Evolutionary conservation across 2,329 filamentous ascomycete genomes (phyloP), one percentile per base, ranked within the genome.

Genomic region (Fusarium sacchari): DNA sequence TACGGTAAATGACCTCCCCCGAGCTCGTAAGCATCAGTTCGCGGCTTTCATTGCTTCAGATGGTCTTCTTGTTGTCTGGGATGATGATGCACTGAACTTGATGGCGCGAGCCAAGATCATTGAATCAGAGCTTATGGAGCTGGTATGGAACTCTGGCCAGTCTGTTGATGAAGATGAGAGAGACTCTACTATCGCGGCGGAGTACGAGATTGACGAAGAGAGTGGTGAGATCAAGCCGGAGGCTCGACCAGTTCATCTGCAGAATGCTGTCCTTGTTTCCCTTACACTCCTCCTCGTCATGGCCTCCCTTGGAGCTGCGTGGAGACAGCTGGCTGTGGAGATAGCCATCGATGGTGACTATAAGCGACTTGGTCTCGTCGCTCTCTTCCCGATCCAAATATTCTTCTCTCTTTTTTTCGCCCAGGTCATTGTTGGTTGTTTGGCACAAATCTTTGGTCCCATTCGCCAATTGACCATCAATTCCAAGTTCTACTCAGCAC

Each of bases 361-460:
- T 77, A 81, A 84, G 26, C 91, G 93, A 2, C 82, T 94, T 34
- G 90, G 87, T 3, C 89, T 95, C 68, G 79, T 94, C 17, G 86
- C 86, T 6, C 83, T 95, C 42, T 89, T 89, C 24, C 93, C 93
- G 0, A 83, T 95, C 37, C 92, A 94, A 79, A 86, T 94, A 66
- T 94, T 95, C 86, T 94, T 95, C 84, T 94, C 93, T 6, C 87
- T 95, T 76, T 94, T 96, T 85, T 95, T 96, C 79, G 91, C 87
- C 28, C 92, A 95, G 81, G 93, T 94, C 78, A 92, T 95, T 66
- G 85, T 95, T 58, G 92, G 93, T 69, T 94, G 91, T 79, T 81
- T 95, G 77, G 90, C 92, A 6, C 93, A 95, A 80, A 90, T 93
- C 73, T 89, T 95, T 65, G 94, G 94, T 10, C 93, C 94, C 2